phyloP scores from a whole-genome alignment of 208 protist species.

The Entamoeba dispar region DNA sequence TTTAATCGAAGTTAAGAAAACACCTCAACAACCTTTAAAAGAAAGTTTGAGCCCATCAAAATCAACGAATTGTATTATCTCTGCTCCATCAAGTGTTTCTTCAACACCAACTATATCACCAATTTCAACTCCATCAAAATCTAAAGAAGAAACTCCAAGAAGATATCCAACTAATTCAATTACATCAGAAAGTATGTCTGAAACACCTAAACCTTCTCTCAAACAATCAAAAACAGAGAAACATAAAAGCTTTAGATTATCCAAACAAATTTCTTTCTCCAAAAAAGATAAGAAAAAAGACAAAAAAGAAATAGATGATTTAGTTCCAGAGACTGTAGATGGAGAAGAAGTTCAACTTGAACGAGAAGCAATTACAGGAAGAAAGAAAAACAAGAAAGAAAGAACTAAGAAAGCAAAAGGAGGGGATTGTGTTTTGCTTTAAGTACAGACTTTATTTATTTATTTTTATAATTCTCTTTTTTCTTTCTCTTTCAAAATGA shows the following conservation, averaged over 20 bases:
- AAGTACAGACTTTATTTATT: no score
- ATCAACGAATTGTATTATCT: neutral
- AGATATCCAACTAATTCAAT: neutral
- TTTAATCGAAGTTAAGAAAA: no score
- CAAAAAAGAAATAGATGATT: neutral
- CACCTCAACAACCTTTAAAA: neutral
- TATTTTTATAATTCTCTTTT: no score
- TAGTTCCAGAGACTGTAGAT: neutral
- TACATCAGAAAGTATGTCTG: neutral
- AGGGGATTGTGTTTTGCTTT: no score
- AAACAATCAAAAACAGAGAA: neutral
- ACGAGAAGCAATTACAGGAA: neutral
- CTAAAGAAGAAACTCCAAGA: neutral
- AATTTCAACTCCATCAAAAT: neutral
- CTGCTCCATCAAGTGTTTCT: no score
- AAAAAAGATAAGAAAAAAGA: neutral
- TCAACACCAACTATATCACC: neutral
- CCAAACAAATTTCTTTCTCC: neutral
- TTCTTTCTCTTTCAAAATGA: no score
- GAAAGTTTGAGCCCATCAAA: neutral
- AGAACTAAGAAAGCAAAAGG: neutral
- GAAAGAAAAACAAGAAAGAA: neutral
- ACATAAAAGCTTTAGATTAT: no score
- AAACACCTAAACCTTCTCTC: neutral
- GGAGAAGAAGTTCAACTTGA: neutral